Percentiles rank a stretch among this genome's conserved stretches.
Conservation (phyloP, 2,329 filamentous ascomycete species). For the Penicillium sp. region DNA sequence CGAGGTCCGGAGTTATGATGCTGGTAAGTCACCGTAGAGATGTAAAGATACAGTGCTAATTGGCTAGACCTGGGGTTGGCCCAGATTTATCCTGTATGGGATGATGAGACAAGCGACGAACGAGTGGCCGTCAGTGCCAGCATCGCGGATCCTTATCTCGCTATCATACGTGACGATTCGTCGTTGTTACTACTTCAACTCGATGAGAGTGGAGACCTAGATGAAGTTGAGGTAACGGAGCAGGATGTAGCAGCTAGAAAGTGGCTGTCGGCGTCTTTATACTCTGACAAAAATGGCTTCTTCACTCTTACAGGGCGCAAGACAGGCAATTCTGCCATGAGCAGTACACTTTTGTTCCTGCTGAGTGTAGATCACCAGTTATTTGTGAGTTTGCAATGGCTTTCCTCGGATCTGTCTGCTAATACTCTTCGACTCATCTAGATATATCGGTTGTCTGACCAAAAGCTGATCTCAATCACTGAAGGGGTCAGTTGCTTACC, state of each 20-base stretch:
- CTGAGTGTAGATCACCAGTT: constrained; percentile 76
- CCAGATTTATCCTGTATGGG: constrained; percentile 90
- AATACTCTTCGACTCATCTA: constrained; percentile 40
- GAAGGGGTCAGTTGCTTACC: constrained; percentile 80
- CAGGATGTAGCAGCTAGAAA: constrained; percentile 66
- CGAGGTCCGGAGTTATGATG: constrained; percentile 89
- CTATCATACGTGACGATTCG: constrained; percentile 82
- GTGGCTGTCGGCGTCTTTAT: constrained; percentile 85
- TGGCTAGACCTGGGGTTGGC: constrained; percentile 76
- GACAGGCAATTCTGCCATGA: constrained; percentile 31
- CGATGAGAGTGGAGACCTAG: constrained; percentile 80
- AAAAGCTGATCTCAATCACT: constrained; percentile 74
- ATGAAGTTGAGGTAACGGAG: constrained; percentile 73
- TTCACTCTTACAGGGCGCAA: constrained; percentile 50
- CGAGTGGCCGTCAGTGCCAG: constrained; percentile 78
- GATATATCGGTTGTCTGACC: constrained; percentile 77
- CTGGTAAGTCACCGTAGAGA: constrained; percentile 61
- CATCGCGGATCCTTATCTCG: constrained; percentile 83
- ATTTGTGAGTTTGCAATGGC: constrained; percentile 61
- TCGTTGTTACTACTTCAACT: constrained; percentile 80
- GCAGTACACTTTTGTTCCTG: constrained; percentile 74
- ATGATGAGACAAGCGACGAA: constrained; percentile 81
- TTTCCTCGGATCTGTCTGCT: not conserved
- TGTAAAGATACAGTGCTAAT: constrained; percentile 18
- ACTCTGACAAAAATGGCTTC: constrained; percentile 66